Conservation (phyloP, 2,329 filamentous ascomycete species). For the Trichoderma gracile region DNA sequence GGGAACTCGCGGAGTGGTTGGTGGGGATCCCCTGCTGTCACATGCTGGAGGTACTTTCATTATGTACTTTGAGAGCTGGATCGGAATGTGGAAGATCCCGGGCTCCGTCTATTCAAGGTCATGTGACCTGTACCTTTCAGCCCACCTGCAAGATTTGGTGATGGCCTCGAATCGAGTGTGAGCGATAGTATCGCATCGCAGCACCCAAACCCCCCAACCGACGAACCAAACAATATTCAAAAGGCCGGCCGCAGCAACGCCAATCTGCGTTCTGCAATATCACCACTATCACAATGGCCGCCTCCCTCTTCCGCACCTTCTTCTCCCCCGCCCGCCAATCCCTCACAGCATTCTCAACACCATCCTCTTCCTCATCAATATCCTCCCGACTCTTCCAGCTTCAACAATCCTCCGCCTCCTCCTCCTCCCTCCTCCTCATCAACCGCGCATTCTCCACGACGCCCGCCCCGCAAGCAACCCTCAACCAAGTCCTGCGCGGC, state of each 20-base stretch:
- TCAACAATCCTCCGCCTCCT: slow-evolving; percentile 28
- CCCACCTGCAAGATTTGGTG: slow-evolving; percentile 22
- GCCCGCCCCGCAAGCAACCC: slow-evolving; percentile 59
- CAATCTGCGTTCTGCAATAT: too few relatives aligned
- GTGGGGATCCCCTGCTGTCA: slow-evolving; percentile 19
- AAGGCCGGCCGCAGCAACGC: too few relatives aligned
- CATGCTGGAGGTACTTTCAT: background rate
- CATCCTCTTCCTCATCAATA: slow-evolving; percentile 30
- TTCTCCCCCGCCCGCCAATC: slow-evolving; percentile 39
- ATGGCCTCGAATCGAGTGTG: background rate
- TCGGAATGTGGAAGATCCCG: slow-evolving; percentile 22
- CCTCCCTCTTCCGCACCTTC: slow-evolving; percentile 40
- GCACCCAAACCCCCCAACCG: background rate
- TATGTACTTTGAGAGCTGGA: background rate
- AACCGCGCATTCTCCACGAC: slow-evolving; percentile 56
- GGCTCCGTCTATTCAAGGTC: slow-evolving; percentile 11
- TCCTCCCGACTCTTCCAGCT: slow-evolving; percentile 27
- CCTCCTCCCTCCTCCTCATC: background rate
- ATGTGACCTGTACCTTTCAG: slow-evolving; percentile 1
- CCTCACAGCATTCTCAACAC: slow-evolving; percentile 28
- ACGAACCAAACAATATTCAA: too few relatives aligned
- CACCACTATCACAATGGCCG: slow-evolving; percentile 37
- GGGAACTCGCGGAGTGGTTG: too few relatives aligned
- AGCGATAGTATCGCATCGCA: background rate
- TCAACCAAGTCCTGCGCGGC: slow-evolving; percentile 73